These are phyloP conservation scores for Psilocybe mexicana DNA, from an alignment of 1,284 basidiomycete genomes.

Conservation along the genomic window DNA sequence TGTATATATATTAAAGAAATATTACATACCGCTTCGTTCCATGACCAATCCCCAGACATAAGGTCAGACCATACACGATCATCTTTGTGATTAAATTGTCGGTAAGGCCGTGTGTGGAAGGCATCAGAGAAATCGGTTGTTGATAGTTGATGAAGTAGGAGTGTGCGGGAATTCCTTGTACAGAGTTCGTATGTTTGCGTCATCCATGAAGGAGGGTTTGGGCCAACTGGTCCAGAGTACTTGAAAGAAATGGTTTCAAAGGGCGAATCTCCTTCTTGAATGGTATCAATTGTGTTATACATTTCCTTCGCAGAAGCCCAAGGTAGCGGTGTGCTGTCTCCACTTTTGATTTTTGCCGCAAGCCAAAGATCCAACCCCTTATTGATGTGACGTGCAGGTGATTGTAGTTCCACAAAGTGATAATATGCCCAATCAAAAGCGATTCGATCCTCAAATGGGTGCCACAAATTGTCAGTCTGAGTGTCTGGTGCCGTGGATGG, in stretches of 20 bases:
- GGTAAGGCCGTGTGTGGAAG: slow-evolving; percentile 9
- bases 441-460: too few relatives aligned
- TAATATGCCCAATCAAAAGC: too few relatives aligned
- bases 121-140: slow-evolving; percentile 28
- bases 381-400: too few relatives aligned
- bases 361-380: too few relatives aligned
- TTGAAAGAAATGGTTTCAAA: slow-evolving; percentile 22
- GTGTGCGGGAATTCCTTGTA: slow-evolving; percentile 22
- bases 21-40: slow-evolving; percentile 28
- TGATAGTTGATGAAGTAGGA: slow-evolving; percentile 19
- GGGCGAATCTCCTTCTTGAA: slow-evolving; percentile 20
- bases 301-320: slow-evolving; percentile 5
- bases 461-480: too few relatives aligned
- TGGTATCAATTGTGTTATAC: slow-evolving; percentile 15
- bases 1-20: neutral
- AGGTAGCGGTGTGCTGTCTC: too few relatives aligned
- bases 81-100: slow-evolving; percentile 19
- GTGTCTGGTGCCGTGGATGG: too few relatives aligned
- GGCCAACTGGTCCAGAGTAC: slow-evolving; percentile 16
- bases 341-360: too few relatives aligned
- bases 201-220: slow-evolving; percentile 21
- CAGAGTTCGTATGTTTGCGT: slow-evolving; percentile 22
- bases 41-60: slow-evolving; percentile 27
- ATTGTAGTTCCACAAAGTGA: too few relatives aligned
- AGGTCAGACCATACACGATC: slow-evolving; percentile 18